Conservation (phyloP, 2,329 filamentous ascomycete species). For the Colletotrichum gloeosporioides region DNA sequence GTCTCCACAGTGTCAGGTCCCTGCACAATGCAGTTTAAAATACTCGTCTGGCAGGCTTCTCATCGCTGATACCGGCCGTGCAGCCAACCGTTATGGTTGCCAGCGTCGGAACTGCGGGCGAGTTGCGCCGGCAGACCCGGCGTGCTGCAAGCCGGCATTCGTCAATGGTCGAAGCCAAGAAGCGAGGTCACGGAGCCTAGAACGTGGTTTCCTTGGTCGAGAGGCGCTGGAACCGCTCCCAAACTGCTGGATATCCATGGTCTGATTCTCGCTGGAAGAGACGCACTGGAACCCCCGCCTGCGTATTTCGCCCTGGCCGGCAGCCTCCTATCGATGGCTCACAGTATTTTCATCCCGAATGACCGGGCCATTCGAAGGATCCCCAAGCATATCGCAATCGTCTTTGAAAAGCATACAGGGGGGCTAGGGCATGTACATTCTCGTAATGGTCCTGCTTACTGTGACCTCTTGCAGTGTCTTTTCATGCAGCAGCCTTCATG, state of each 20-base stretch:
- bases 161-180: conserved; percentile 5
- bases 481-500: background rate
- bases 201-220: conserved; percentile 6
- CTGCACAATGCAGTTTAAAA: conserved; percentile 21
- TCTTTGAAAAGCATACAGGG: background rate
- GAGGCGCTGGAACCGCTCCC: conserved; percentile 13
- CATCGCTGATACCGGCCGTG: conserved; percentile 3
- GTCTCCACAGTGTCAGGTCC: conserved; percentile 14
- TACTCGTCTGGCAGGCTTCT: background rate
- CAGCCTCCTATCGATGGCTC: background rate
- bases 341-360: background rate
- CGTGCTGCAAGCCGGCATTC: conserved; percentile 18
- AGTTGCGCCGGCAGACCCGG: conserved; percentile 21
- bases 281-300: background rate
- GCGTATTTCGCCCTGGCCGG: background rate
- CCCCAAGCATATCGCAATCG: background rate
- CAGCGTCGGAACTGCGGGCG: conserved; percentile 20
- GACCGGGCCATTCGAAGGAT: background rate
- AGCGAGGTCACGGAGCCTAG: conserved; percentile 12
- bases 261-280: background rate
- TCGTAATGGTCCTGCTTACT: background rate
- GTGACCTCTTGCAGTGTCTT: background rate
- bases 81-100: conserved; percentile 9
- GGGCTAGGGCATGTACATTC: background rate
- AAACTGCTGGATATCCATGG: conserved; percentile 2